phyloP scores from a whole-genome alignment of 1,139 yeast species.

The Pichiaceae sp. region DNA sequence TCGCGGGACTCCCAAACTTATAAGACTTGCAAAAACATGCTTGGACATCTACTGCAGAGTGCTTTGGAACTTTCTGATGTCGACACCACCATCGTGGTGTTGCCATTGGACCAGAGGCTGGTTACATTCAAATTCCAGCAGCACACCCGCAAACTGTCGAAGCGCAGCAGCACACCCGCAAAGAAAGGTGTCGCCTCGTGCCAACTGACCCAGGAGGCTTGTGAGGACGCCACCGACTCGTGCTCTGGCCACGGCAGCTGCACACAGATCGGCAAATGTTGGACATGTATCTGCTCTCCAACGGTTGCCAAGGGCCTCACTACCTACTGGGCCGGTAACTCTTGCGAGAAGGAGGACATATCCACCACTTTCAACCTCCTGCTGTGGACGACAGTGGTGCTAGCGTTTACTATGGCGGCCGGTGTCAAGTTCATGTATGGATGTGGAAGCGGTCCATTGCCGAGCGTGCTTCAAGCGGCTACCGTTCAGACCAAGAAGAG shows the following conservation, averaged over 20 bases:
- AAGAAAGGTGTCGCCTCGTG: conserved; percentile 17
- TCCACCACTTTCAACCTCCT: conserved; percentile 57
- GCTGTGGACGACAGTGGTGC: conserved; percentile 53
- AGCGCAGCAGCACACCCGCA: conserved; percentile 7
- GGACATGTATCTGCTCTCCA: conserved; percentile 52
- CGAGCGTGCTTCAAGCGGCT: conserved; percentile 61
- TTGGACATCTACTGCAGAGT: conserved; percentile 26
- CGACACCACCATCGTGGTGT: conserved; percentile 25
- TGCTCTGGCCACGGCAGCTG: conserved; percentile 65
- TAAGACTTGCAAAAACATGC: conserved; percentile 27
- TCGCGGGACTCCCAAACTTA: conserved; percentile 30
- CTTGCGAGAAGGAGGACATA: conserved; percentile 60
- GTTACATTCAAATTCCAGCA: conserved; percentile 4
- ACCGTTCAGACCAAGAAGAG: conserved; percentile 33
- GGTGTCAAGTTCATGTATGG: conserved; percentile 47
- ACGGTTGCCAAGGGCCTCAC: conserved; percentile 35
- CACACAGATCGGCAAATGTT: conserved; percentile 35
- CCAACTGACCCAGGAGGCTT: conserved; percentile 40
- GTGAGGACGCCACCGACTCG: conserved; percentile 42
- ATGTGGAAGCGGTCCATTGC: conserved; percentile 54
- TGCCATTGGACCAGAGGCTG: conserved; percentile 18
- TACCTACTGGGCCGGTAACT: conserved; percentile 58
- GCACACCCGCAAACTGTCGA: background rate
- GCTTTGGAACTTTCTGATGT: conserved; percentile 14
- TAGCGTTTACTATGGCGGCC: conserved; percentile 37